Base-by-base conservation (phyloP, 352 stramenopile species). In the Phytophthora constricta region DNA sequence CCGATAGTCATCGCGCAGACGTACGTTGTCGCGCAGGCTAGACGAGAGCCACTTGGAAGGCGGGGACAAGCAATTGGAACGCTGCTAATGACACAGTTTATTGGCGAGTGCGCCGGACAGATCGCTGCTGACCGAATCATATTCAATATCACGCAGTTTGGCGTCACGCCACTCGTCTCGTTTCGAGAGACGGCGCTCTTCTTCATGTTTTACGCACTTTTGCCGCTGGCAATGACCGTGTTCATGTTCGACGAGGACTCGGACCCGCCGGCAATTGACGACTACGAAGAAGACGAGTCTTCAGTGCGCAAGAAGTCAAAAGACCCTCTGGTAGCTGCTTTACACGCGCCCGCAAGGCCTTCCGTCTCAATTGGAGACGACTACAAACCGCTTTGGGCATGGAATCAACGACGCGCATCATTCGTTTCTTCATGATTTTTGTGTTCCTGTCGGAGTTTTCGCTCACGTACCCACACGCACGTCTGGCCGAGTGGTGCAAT, bases 371-470 rank as follows among this genome's bases (percentile, higher is more conserved):
- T 22, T 76, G 51, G 63, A 26, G 47, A 22, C 52, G 51, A n/a
- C 33, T 89, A 19, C 74, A 73, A 25, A 47, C n/a, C 13, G 66
- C 69, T 8, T 27, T 89, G 0, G 60, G 59, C 23, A 72, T 76
- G 20, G 56, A 74, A 8, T 83, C 82, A 0, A 87, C 76, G n/a
- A 76, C 68, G 31, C 46, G 58, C 25, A 48, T 89, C 43, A 70
- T 87, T 42, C 76, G 70, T 9, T 92, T 92, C 54, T 75, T 92
- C 53, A 77, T 76, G 37, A 43, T 87, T 19, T 86, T 87, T 56
- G 68, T 84, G 11, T 86, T 86, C 56, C 72, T 87, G 64, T 79
- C 77, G 39, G 79, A 90, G 58, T 92, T 89, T 49, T 71, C 64
- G 16, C 58, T 92, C 49, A 76, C 62, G 26, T 90, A 85, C 51